Percentiles rank a stretch among this genome's conserved stretches.
Conservation (phyloP, 2,329 filamentous ascomycete species). For the Cephalotrichum gorgonifer region DNA sequence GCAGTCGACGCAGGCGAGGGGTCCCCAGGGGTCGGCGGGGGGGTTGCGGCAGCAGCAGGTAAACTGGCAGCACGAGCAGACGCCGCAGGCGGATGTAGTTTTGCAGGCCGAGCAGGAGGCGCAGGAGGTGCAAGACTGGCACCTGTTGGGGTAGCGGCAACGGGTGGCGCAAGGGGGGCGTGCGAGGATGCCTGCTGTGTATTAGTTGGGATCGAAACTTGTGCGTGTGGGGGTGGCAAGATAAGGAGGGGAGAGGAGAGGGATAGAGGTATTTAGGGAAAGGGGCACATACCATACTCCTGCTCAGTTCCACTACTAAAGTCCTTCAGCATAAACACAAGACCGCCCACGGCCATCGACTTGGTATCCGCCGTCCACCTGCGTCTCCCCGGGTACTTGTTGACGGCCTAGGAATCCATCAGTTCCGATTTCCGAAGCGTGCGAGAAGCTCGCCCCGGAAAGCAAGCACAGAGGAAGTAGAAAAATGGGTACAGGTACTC, state of each 20-base stretch:
- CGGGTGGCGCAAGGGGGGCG: not conserved
- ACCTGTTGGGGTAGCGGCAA: not conserved
- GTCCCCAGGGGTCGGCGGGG: not conserved
- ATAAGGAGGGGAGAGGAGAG: not conserved
- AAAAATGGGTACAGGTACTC: not conserved
- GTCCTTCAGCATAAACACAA: not conserved
- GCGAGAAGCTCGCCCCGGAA: no score
- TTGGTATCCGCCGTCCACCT: not conserved
- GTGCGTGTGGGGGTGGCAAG: not conserved
- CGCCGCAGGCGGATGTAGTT: not conserved
- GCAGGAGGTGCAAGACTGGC: not conserved
- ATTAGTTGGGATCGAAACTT: not conserved
- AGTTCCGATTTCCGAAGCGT: no score
- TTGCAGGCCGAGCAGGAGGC: not conserved
- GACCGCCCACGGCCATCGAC: not conserved
- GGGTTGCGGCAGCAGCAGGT: conserved; percentile 3
- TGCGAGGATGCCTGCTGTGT: not conserved
- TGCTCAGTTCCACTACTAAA: not conserved
- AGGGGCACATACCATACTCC: not conserved
- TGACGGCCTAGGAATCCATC: not conserved
- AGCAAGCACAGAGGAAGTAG: not conserved
- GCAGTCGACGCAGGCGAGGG: not conserved
- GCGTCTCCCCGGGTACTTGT: not conserved
- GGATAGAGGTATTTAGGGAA: not conserved
- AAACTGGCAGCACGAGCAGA: conserved; percentile 1